A percentile compares a stretch with the other conserved stretches of the same genome.
phyloP scores from a whole-genome alignment of 306 rosid genomes.

The Argentina anserina region DNA sequence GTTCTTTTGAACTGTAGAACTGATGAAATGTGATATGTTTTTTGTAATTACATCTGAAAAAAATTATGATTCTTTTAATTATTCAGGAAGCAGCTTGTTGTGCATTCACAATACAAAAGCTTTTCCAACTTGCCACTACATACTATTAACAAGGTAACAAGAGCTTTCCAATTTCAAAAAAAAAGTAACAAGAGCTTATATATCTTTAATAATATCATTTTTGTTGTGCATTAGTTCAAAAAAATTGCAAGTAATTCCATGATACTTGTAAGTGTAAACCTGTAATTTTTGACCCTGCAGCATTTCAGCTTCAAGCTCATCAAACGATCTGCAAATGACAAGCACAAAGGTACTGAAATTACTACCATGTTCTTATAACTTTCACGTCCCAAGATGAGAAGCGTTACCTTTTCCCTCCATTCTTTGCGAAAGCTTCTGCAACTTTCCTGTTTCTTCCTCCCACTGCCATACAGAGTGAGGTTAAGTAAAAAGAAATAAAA shows the following conservation, averaged over 20 bases:
- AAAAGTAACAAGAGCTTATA: not conserved
- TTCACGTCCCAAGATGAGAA: slow-evolving; percentile 12
- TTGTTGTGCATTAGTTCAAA: not conserved
- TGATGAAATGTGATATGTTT: not conserved
- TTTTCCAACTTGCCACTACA: not conserved
- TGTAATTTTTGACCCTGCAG: slow-evolving; percentile 91
- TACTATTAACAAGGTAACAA: not conserved
- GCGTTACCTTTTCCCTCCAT: slow-evolving; percentile 67
- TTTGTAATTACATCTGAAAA: not conserved
- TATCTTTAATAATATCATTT: not conserved
- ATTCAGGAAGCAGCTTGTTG: not conserved
- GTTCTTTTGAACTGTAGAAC: not conserved
- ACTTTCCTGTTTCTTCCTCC: slow-evolving; percentile 98
- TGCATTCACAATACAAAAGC: not conserved
- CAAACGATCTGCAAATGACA: slow-evolving; percentile 57
- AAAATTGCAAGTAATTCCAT: slow-evolving; percentile 8
- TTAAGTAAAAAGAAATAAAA: slow-evolving; percentile 13
- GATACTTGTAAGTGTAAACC: slow-evolving; percentile 36
- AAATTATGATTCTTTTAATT: not conserved
- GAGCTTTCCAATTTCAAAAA: too few relatives aligned
- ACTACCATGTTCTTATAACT: not conserved
- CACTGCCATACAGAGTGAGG: slow-evolving; percentile 48
- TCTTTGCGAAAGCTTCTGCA: slow-evolving; percentile 78
- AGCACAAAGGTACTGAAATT: not conserved
- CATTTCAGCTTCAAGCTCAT: slow-evolving; percentile 83